phyloP scores from a whole-genome alignment of 768 basidiomycete species.

The Megacollybia marginata region DNA sequence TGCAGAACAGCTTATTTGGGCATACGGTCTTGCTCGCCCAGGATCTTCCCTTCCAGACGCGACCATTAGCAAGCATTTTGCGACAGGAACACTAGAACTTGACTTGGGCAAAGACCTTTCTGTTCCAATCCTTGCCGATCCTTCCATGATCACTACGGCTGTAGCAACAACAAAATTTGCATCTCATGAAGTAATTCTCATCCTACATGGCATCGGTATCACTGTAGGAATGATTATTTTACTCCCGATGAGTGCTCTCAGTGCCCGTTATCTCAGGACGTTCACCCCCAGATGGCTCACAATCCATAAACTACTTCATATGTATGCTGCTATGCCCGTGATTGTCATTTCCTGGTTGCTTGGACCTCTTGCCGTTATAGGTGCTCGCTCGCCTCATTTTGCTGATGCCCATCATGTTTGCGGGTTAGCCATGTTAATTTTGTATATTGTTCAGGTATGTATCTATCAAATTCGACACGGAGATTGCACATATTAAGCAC shows the following conservation, averaged over 20 bases:
- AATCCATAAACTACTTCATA: slow-evolving; percentile 44
- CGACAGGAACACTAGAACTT: slow-evolving; percentile 24
- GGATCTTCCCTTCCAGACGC: slow-evolving; percentile 19
- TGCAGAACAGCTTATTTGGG: slow-evolving; percentile 30
- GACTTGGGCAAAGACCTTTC: slow-evolving; percentile 22
- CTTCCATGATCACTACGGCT: slow-evolving; percentile 1
- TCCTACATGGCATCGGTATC: slow-evolving; percentile 46
- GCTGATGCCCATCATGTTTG: slow-evolving; percentile 43
- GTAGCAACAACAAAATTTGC: slow-evolving; percentile 11
- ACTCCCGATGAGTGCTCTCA: slow-evolving; percentile 44
- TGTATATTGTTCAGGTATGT: background rate
- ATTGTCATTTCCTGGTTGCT: slow-evolving; percentile 42
- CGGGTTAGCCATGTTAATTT: background rate
- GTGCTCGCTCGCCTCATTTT: slow-evolving; percentile 34
- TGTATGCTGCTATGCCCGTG: slow-evolving; percentile 39
- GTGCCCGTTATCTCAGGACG: slow-evolving; percentile 48
- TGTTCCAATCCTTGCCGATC: slow-evolving; percentile 1
- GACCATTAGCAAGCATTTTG: slow-evolving; percentile 25
- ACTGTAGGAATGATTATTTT: slow-evolving; percentile 50
- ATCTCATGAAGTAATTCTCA: slow-evolving; percentile 34
- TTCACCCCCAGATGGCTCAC: slow-evolving; percentile 48
- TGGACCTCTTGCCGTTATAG: slow-evolving; percentile 37
- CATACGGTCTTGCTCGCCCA: slow-evolving; percentile 24
- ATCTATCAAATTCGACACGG: slow-evolving; percentile 33
- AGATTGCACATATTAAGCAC: slow-evolving; percentile 44